Evolutionary conservation across 78 protist species (phyloP), one percentile per base, ranked within the genome.

Genomic region (Emiliania huxleyi): DNA sequence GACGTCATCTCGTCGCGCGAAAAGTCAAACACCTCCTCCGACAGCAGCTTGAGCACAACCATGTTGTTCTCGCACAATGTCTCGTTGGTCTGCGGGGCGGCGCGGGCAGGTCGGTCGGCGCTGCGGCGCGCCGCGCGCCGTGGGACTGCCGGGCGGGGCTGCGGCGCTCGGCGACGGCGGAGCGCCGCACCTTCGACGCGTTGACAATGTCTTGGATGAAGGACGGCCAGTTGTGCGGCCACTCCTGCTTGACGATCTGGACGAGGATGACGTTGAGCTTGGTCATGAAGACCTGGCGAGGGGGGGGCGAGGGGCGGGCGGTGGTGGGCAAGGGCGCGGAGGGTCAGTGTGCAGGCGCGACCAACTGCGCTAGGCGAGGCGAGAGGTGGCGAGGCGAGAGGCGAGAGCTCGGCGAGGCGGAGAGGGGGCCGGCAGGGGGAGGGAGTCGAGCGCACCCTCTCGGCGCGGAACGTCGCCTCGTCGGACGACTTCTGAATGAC

Each of bases 21-120:
- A 90, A 95, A 99, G 46, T 98, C 99, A 56, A 99, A 99, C 26
- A 98, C 94, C 49, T 94, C 94, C 26, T 56, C 94, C 85, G 97
- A 94, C 37, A 99, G 94, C 37, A 98, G 95, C 87, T 90, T 89
- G 48, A 99, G 94, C 73, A 99, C 96, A 46, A 35, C 56, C 98
- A 99, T 96, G 94, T 97, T 99, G 96, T 99, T 99, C 88, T 97
- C 98, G 88, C 99, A 98, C 49, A 99, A 62, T 0, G 97, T 37
- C 79, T 97, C 99, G 93, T 55, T 96, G 5, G 85, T n/a, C n/a
- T n/a, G n/a, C n/a, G n/a, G n/a, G n/a, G n/a, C n/a, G n/a, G n/a
- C n/a, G n/a, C n/a, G n/a, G n/a, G n/a, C n/a, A n/a, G n/a, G n/a
- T n/a, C n/a, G n/a, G n/a, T n/a, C n/a, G n/a, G n/a, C n/a, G n/a